A percentile compares a stretch with the other conserved stretches of the same genome.
Evolutionary conservation across 2,329 filamentous ascomycete genomes (phyloP).

Genomic region (Aspergillus brasiliensis): DNA sequence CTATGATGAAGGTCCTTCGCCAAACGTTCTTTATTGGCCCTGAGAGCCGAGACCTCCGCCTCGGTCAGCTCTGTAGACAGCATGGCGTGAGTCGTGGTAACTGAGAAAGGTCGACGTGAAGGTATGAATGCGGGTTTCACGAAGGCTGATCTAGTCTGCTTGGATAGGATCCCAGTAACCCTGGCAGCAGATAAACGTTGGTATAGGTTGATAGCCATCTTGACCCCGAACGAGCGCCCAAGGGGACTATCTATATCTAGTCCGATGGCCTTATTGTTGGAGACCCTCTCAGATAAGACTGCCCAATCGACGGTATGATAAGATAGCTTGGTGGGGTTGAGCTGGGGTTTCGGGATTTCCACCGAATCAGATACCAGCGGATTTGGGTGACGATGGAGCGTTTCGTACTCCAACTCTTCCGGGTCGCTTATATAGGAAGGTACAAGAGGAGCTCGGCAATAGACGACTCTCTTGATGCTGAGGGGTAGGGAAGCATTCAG

Average conservation of each 20-base stretch:
- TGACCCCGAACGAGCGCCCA: background rate
- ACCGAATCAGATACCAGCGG: conserved; percentile 16
- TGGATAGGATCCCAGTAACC: conserved; percentile 6
- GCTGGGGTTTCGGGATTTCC: conserved; percentile 17
- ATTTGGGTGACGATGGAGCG: conserved; percentile 7
- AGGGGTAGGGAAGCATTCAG: background rate
- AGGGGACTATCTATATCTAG: background rate
- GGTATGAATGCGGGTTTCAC: conserved; percentile 5
- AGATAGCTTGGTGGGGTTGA: conserved; percentile 9
- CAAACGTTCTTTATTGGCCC: conserved; percentile 61
- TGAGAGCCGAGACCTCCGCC: conserved; percentile 54
- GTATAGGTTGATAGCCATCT: conserved; percentile 11
- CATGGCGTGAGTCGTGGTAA: conserved; percentile 29
- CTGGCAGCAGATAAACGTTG: conserved; percentile 1
- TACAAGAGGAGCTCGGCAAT: background rate
- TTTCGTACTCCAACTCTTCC: background rate
- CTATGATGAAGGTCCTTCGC: conserved; percentile 67
- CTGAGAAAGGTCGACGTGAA: conserved; percentile 16
- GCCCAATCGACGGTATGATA: conserved; percentile 17
- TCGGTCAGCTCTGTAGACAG: conserved; percentile 51
- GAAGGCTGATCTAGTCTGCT: background rate
- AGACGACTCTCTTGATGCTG: background rate
- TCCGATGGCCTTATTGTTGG: conserved; percentile 4
- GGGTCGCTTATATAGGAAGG: background rate
- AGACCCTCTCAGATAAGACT: conserved; percentile 9